These are phyloP conservation scores for Suillus subaureus DNA, from an alignment of 768 basidiomycete species.

Conservation along the genomic window DNA sequence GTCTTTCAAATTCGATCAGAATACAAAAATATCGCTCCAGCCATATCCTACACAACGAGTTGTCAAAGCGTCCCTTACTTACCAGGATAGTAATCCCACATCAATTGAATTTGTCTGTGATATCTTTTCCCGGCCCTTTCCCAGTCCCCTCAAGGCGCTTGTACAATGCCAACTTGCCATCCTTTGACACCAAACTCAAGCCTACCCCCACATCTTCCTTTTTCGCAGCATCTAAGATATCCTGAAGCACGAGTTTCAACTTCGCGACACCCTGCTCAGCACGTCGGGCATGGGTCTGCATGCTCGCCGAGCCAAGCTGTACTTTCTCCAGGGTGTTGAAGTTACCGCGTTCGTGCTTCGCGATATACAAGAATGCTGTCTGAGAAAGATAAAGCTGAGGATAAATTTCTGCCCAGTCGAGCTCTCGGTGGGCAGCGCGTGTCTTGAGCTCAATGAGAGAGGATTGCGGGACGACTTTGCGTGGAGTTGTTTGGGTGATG, in stretches of 20 bases:
- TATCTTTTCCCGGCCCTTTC: slow-evolving; percentile 21
- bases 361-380: slow-evolving; percentile 62
- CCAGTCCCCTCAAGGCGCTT: slow-evolving; percentile 40
- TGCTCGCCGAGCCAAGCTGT: slow-evolving; percentile 34
- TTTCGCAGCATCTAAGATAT: slow-evolving; percentile 51
- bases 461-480: slow-evolving; percentile 36
- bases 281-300: slow-evolving; percentile 24
- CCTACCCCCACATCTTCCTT: slow-evolving; percentile 53
- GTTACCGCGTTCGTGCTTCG: slow-evolving; percentile 53
- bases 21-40: neutral
- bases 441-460: slow-evolving; percentile 40
- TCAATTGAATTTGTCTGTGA: slow-evolving; percentile 23
- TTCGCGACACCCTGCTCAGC: slow-evolving; percentile 26
- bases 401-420: slow-evolving; percentile 63
- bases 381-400: slow-evolving; percentile 73
- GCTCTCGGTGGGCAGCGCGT: slow-evolving; percentile 26
- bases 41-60: neutral
- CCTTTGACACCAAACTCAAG: slow-evolving; percentile 56
- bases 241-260: slow-evolving; percentile 29
- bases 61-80: neutral
- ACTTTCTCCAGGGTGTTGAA: slow-evolving; percentile 54
- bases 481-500: slow-evolving; percentile 28
- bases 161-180: slow-evolving; percentile 48
- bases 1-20: neutral
- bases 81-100: neutral